These are phyloP conservation scores for Tothia fuscella DNA, from an alignment of 2,329 filamentous ascomycete species.

Conservation along the genomic window DNA sequence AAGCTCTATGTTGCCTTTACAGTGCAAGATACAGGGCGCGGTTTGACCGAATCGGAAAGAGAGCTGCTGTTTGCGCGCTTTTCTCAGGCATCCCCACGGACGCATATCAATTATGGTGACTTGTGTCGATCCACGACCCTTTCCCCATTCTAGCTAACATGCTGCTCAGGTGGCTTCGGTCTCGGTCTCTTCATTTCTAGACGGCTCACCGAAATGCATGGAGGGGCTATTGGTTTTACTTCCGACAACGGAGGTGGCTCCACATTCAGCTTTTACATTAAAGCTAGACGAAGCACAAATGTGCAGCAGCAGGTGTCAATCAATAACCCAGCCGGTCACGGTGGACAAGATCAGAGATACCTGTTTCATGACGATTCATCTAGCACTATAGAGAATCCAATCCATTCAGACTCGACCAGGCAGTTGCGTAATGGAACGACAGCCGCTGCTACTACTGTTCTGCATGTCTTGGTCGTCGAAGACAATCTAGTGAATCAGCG, in stretches of 20 bases:
- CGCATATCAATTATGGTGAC: constrained; percentile 31
- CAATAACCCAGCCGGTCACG: no score
- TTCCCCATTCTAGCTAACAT: no score
- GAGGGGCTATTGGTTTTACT: constrained; percentile 56
- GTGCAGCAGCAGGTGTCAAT: no score
- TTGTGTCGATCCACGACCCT: no score
- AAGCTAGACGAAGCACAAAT: no score
- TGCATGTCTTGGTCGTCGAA: constrained; percentile 17
- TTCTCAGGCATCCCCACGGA: constrained; percentile 53
- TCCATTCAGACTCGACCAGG: no score
- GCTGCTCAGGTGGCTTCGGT: not conserved
- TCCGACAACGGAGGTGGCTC: constrained; percentile 47
- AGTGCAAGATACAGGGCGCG: constrained; percentile 54
- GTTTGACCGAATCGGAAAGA: constrained; percentile 47
- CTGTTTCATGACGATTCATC: no score
- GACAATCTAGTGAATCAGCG: constrained; percentile 12
- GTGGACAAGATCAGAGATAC: no score
- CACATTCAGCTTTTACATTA: constrained; percentile 57
- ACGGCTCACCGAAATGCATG: constrained; percentile 55
- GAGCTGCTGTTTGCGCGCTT: constrained; percentile 53
- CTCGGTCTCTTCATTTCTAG: constrained; percentile 55
- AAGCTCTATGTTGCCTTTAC: constrained; percentile 44
- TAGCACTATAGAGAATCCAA: no score
- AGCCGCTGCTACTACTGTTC: no score
- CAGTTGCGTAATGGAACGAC: no score